phyloP scores from a whole-genome alignment of 2,329 filamentous ascomycete genomes.

The Myrmaecium sp. region DNA sequence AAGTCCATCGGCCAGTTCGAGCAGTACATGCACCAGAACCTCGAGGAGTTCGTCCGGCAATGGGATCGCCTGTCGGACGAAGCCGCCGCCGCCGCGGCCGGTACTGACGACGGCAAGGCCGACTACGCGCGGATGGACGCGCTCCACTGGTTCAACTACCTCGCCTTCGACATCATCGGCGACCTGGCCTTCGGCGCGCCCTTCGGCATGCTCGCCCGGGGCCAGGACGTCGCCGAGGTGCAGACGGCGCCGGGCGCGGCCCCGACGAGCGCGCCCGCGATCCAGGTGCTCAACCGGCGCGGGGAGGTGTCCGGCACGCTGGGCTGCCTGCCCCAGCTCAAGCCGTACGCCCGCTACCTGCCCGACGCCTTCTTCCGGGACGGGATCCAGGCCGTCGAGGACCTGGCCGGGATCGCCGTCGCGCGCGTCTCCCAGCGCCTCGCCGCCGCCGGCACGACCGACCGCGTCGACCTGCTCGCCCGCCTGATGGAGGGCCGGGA shows the following conservation, averaged over 20 bases:
- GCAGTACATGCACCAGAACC: conserved; percentile 69
- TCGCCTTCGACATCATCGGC: conserved; percentile 43
- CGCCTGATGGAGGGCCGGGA: conserved; percentile 76
- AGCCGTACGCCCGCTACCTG: conserved; percentile 63
- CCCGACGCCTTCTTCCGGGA: conserved; percentile 69
- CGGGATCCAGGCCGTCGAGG: conserved; percentile 57
- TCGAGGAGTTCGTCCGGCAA: conserved; percentile 54
- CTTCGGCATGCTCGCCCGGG: conserved; percentile 68
- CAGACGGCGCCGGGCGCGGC: conserved; percentile 41
- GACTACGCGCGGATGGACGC: conserved; percentile 54
- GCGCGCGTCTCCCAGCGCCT: conserved; percentile 62
- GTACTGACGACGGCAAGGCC: too few relatives aligned
- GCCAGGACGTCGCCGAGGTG: conserved; percentile 61
- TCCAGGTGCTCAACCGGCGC: conserved; percentile 74
- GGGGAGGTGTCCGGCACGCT: conserved; percentile 72
- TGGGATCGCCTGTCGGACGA: conserved; percentile 49
- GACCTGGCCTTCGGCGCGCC: conserved; percentile 57
- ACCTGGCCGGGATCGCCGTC: conserved; percentile 75
- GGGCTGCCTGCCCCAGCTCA: conserved; percentile 56
- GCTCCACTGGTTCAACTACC: conserved; percentile 64
- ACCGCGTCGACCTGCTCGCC: conserved; percentile 64
- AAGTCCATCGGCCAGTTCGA: conserved; percentile 75
- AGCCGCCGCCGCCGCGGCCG: conserved; percentile 31
- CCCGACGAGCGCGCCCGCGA: conserved; percentile 56
- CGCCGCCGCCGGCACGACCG: conserved; percentile 43